These are phyloP conservation scores for Eragrostis tef DNA, from an alignment of 202 grass and related monocot species.

Conservation along the genomic window DNA sequence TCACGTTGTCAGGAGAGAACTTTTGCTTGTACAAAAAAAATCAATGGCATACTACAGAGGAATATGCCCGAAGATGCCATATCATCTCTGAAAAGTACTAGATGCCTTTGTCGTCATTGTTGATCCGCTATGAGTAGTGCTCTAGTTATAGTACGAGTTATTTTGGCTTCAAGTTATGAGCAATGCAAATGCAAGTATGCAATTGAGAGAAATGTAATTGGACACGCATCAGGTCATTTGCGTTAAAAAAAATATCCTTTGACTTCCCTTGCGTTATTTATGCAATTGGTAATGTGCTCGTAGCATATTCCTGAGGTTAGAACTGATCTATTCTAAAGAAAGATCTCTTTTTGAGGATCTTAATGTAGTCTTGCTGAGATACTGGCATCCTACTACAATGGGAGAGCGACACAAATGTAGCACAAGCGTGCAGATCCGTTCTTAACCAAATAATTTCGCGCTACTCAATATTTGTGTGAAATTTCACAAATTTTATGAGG, in stretches of 20 bases:
- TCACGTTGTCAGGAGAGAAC: too few relatives aligned
- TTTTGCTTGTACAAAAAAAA: background rate
- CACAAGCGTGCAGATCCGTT: too few relatives aligned
- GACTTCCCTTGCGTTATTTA: background rate
- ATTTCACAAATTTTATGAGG: too few relatives aligned
- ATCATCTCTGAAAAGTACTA: background rate
- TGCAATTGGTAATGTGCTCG: background rate
- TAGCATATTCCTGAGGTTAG: background rate
- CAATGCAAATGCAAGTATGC: background rate
- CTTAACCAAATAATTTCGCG: too few relatives aligned
- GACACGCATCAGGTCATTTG: background rate
- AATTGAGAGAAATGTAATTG: background rate
- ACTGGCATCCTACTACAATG: too few relatives aligned
- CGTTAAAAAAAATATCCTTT: background rate
- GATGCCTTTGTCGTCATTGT: background rate
- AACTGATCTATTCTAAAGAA: too few relatives aligned
- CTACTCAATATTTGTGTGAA: too few relatives aligned
- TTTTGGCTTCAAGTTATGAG: background rate
- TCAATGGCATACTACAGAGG: background rate
- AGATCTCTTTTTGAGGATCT: too few relatives aligned
- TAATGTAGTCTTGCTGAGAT: too few relatives aligned
- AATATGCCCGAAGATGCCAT: slow-evolving; percentile 26
- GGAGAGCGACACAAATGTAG: too few relatives aligned
- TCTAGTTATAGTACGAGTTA: too few relatives aligned
- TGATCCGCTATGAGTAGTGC: background rate